Conservation (phyloP, 805 yeast genomes). For the Metschnikowia lunata region DNA sequence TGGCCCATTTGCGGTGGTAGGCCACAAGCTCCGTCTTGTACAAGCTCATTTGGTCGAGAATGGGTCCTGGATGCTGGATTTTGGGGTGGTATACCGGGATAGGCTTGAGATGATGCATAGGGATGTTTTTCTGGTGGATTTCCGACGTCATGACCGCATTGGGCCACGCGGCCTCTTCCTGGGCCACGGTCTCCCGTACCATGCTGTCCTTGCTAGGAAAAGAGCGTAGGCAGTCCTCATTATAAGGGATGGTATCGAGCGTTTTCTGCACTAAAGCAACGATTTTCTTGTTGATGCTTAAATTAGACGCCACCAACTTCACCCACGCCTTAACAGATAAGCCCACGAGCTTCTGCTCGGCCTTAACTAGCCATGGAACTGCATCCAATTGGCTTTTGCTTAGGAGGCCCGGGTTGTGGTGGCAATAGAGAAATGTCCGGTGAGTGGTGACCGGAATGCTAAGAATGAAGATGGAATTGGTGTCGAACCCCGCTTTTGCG, state of each 20-base stretch:
- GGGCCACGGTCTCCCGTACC: constrained; percentile 42
- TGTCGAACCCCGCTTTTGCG: constrained; percentile 9
- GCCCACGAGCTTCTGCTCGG: constrained; percentile 44
- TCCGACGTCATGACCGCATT: constrained; percentile 14
- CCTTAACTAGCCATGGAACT: constrained; percentile 31
- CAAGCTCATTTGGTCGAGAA: constrained; percentile 36
- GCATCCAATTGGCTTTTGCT: constrained; percentile 22
- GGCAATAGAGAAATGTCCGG: constrained; percentile 64
- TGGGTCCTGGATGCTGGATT: constrained; percentile 28
- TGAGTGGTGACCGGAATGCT: constrained; percentile 68
- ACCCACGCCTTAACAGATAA: constrained; percentile 61
- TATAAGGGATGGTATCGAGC: constrained; percentile 68
- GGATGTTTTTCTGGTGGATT: constrained; percentile 15
- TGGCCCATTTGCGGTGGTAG: constrained; percentile 53
- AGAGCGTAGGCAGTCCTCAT: constrained; percentile 68
- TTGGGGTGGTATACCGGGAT: constrained; percentile 39
- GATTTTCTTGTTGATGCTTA: constrained; percentile 53
- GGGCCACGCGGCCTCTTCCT: constrained; percentile 8
- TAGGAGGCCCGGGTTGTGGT: constrained; percentile 41
- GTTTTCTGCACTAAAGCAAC: constrained; percentile 50
- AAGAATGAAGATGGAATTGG: constrained; percentile 54
- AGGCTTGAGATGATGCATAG: constrained; percentile 30
- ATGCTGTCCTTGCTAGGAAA: constrained; percentile 68
- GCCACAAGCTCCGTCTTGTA: constrained; percentile 43
- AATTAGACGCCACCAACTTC: constrained; percentile 51